These are phyloP conservation scores for Camellia japonica DNA, from an alignment of 148 eudicot species.

Conservation along the genomic window DNA sequence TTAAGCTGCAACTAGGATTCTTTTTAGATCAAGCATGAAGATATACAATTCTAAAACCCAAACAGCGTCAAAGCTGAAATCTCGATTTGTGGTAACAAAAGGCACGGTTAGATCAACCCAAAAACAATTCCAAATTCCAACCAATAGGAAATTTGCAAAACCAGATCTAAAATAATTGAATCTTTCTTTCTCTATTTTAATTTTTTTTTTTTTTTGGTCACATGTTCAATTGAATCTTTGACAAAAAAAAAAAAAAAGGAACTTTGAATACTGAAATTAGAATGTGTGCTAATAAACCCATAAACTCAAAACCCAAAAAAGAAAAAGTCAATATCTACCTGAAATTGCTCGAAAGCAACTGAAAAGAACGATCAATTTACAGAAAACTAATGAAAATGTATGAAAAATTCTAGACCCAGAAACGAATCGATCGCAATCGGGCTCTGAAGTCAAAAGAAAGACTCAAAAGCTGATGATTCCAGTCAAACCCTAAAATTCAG, in stretches of 20 bases:
- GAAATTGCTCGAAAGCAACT: background rate
- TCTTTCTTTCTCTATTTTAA: no score
- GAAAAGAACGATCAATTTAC: background rate
- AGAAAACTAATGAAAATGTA: background rate
- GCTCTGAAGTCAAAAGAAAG: background rate
- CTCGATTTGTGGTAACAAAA: background rate
- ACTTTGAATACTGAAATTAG: background rate
- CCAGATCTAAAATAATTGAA: no score
- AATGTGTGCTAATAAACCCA: background rate
- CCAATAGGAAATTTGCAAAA: background rate
- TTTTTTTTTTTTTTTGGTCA: background rate
- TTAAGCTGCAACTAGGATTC: background rate
- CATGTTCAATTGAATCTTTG: background rate
- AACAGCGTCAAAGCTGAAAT: background rate
- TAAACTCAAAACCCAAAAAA: background rate
- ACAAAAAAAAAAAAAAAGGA: no score
- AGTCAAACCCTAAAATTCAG: background rate
- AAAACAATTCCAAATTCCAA: background rate
- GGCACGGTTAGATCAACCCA: background rate
- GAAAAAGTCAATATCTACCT: background rate
- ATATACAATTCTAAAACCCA: background rate
- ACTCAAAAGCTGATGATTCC: background rate
- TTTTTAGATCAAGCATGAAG: background rate
- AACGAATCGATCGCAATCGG: background rate
- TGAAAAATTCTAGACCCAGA: background rate